These are phyloP conservation scores for Ogataea minuta DNA, from an alignment of 805 yeast genomes.

Conservation along the genomic window DNA sequence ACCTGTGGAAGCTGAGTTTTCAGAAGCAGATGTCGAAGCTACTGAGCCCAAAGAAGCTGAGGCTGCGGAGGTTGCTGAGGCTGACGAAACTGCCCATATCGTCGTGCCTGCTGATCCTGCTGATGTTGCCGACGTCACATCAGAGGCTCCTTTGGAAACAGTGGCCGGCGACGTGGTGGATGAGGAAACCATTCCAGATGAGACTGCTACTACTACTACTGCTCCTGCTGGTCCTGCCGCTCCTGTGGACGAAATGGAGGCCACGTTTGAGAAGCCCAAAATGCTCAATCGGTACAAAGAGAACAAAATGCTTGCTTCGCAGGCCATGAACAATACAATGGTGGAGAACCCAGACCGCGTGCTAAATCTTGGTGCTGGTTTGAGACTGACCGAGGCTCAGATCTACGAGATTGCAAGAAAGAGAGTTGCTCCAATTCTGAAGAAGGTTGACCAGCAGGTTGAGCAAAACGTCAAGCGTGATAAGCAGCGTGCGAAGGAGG, in stretches of 20 bases:
- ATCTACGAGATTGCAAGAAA: conserved; percentile 53
- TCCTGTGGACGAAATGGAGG: conserved; percentile 39
- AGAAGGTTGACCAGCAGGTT: conserved; percentile 50
- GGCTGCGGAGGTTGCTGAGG: conserved; percentile 14
- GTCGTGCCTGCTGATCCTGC: conserved; percentile 18
- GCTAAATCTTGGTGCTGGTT: conserved; percentile 53
- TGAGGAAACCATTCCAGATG: conserved; percentile 8
- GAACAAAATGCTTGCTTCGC: conserved; percentile 46
- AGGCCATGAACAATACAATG: conserved; percentile 40
- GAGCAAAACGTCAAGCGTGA: conserved; percentile 43
- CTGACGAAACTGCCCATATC: conserved; percentile 9
- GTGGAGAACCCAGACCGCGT: conserved; percentile 50
- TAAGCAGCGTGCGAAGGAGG: conserved; percentile 36
- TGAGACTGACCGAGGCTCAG: conserved; percentile 52
- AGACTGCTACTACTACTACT: conserved; percentile 9
- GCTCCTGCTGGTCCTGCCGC: conserved; percentile 14
- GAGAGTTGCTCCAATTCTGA: conserved; percentile 54
- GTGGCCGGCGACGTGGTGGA: conserved; percentile 10
- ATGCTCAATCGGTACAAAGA: conserved; percentile 48
- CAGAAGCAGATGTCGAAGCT: conserved; percentile 7
- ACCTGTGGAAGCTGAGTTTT: background rate
- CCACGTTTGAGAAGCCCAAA: conserved; percentile 45
- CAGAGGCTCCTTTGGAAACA: conserved; percentile 14
- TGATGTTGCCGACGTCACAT: conserved; percentile 15
- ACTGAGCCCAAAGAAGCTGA: conserved; percentile 22